Evolutionary conservation across 768 basidiomycete species (phyloP).

Genomic region (Tephrocybe sp.): DNA sequence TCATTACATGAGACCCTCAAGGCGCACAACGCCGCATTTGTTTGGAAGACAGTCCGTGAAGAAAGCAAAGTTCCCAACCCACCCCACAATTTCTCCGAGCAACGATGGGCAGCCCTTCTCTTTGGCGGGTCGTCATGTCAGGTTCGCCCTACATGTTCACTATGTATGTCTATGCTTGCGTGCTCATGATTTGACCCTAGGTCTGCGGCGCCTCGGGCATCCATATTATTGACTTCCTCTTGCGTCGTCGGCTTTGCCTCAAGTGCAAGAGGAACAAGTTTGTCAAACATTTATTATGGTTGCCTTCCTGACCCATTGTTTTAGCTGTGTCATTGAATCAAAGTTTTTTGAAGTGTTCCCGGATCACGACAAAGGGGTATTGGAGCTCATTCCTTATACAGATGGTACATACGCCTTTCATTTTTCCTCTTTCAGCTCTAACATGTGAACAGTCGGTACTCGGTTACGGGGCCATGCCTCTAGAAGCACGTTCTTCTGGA

Average conservation of each 20-base stretch:
- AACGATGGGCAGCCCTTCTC: constrained; percentile 25
- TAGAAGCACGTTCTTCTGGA: constrained; percentile 34
- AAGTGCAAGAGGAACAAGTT: constrained; percentile 29
- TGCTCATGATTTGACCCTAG: constrained; percentile 1
- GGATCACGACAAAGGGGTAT: constrained; percentile 21
- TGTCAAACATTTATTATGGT: background rate
- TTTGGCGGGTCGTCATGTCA: constrained; percentile 24
- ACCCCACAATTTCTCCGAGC: constrained; percentile 24
- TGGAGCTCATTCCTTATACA: constrained; percentile 32
- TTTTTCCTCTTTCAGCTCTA: constrained; percentile 6
- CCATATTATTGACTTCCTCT: constrained; percentile 22
- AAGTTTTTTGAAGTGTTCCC: constrained; percentile 26
- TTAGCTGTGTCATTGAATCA: constrained; percentile 26
- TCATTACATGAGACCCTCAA: constrained; percentile 21
- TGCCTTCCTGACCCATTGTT: background rate
- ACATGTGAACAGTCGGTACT: constrained; percentile 24
- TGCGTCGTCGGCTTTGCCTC: constrained; percentile 26
- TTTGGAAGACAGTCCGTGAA: constrained; percentile 27
- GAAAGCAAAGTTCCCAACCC: constrained; percentile 18
- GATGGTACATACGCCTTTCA: constrained; percentile 21
- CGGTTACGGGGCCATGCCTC: constrained; percentile 26
- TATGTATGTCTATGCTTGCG: background rate
- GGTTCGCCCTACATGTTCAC: constrained; percentile 13
- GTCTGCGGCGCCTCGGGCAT: constrained; percentile 21
- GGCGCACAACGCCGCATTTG: constrained; percentile 11